Evolutionary conservation across 148 eudicot genomes (phyloP), one percentile per base, ranked within the genome.

Genomic region (Pharnaceum exiguum): DNA sequence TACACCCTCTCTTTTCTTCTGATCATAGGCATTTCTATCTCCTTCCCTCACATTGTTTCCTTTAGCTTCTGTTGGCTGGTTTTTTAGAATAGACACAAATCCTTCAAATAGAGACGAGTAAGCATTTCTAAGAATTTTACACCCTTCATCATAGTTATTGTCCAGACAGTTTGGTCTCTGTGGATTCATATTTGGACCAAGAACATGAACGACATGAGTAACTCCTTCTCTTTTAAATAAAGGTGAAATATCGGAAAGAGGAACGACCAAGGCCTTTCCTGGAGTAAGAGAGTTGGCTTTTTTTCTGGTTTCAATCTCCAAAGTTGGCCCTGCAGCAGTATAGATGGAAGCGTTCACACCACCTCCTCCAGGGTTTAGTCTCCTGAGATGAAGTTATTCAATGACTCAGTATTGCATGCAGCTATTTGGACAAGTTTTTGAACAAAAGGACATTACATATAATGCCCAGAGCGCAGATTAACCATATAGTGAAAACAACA

Each of bases 141-240:
- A 79, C 30, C 94, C 98, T 61, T 85, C 78, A 6, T 53, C 70
- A 45, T 87, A 91, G 73, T 91, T 80, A 69, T 79, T 73, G 51
- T 79, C 71, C 59, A 91, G 79, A 65, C 71, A 79, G 45, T 85
- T 82, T 33, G 98, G 98, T 62, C 98, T 70, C 32, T 75, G 65
- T 2, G 94, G 90, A 75, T 91, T 91, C 96, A 91, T 87, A 70
- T 91, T 91, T 65, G 98, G 98, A 51, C 98, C 98, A 75, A 91
- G 86, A 59, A 87, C 98, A 79, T 91, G 98, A 69, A 91, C 81
- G 67, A 91, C 90, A 83, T 91, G 96, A 39, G 94, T 81, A 21
- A 91, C 88, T 45, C 94, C 88, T 77, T 91, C 96, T 57, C 66
- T 64, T 30, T 51, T 67, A 71, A 60, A 81, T 55, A 87, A 75